Conservation (phyloP, 1,284 basidiomycete genomes). For the Leccinum subfulvum region DNA sequence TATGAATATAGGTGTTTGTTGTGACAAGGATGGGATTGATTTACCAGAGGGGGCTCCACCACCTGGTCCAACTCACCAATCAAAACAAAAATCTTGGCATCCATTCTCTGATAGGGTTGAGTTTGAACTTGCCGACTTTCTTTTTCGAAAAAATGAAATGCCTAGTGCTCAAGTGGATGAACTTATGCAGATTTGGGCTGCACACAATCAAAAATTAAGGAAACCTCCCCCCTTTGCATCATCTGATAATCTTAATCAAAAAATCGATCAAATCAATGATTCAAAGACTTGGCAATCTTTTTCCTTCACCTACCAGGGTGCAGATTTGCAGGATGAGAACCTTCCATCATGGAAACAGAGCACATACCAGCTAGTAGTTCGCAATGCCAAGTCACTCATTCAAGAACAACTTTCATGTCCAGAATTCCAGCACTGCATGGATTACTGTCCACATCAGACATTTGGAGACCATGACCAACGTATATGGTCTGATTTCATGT, state of each 20-base stretch:
- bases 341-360: background rate
- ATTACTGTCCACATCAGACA: background rate
- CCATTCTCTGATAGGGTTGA: background rate
- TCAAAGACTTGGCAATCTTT: background rate
- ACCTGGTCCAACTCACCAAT: background rate
- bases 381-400: background rate
- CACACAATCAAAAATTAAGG: background rate
- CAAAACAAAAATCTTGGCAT: background rate
- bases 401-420: background rate
- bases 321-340: background rate
- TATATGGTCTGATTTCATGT: background rate
- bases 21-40: background rate
- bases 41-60: background rate
- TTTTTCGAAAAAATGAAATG: background rate
- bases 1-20: background rate
- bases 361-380: background rate
- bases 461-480: background rate
- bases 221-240: background rate
- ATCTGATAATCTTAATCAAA: background rate
- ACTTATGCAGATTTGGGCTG: background rate
- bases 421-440: background rate
- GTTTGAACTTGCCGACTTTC: background rate
- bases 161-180: background rate
- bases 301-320: background rate
- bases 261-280: background rate